phyloP scores from a whole-genome alignment of 2,329 filamentous ascomycete species.

The Exophiala sp. region DNA sequence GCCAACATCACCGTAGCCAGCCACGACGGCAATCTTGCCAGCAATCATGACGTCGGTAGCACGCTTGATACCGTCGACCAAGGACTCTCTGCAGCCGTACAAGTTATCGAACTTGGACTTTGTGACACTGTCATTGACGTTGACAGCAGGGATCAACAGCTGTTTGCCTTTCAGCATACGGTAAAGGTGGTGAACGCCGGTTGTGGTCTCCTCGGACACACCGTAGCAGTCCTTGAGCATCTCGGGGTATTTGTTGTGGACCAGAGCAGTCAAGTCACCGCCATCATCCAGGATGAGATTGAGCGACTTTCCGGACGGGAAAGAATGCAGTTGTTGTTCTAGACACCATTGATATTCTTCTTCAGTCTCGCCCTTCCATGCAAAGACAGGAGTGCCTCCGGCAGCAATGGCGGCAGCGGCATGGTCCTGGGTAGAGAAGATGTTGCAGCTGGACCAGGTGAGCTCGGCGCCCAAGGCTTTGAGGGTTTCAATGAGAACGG shows the following conservation, averaged over 20 bases:
- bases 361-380: conserved; percentile 90
- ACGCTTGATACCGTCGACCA: conserved; percentile 99
- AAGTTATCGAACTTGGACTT: conserved; percentile 99
- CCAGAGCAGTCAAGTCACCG: conserved; percentile 90
- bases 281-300: conserved; percentile 99
- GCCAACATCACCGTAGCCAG: conserved; percentile 97
- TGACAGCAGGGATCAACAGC: conserved; percentile 92
- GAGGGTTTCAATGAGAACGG: conserved; percentile 98
- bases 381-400: conserved; percentile 79
- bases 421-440: conserved; percentile 99
- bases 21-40: conserved; percentile 95
- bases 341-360: conserved; percentile 99
- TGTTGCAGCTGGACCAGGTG: conserved; percentile 99
- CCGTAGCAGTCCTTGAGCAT: conserved; percentile 97
- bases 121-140: conserved; percentile 99
- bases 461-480: conserved; percentile 92
- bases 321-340: conserved; percentile 93
- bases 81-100: conserved; percentile 97
- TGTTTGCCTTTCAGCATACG: conserved; percentile 86
- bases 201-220: conserved; percentile 99
- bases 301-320: conserved; percentile 93
- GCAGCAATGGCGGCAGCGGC: conserved; percentile 96
- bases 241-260: conserved; percentile 98
- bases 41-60: conserved; percentile 99
- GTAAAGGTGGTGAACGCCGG: conserved; percentile 99